Percentiles rank a stretch among this genome's conserved stretches.
These are phyloP conservation scores for Mucuna pruriens DNA, from an alignment of 306 rosid genomes.

Conservation along the genomic window DNA sequence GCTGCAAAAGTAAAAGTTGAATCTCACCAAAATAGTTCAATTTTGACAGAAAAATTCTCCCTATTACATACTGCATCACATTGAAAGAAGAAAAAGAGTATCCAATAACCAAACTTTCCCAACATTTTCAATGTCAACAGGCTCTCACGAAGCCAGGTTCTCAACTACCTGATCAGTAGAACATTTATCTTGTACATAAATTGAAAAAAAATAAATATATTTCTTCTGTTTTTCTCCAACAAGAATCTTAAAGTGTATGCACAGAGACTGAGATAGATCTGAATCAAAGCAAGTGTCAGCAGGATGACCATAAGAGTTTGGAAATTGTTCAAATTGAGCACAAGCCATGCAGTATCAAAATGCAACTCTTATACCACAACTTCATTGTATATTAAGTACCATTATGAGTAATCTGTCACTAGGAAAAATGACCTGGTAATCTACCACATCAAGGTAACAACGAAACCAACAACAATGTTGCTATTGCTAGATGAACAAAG, in stretches of 20 bases:
- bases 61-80: background rate
- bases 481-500: background rate
- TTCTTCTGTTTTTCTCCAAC: background rate
- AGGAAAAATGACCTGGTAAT: slow-evolving; percentile 8
- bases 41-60: background rate
- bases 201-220: background rate
- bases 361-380: background rate
- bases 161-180: slow-evolving; percentile 15
- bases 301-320: background rate
- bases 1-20: slow-evolving; percentile 44
- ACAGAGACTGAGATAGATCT: background rate
- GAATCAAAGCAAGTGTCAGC: background rate
- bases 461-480: background rate
- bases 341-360: background rate
- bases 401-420: background rate
- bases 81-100: slow-evolving; percentile 38
- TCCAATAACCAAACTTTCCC: slow-evolving; percentile 32
- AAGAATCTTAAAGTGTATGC: background rate
- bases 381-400: background rate
- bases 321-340: background rate
- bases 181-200: background rate
- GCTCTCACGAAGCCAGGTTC: background rate
- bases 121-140: slow-evolving; percentile 36
- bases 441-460: background rate
- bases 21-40: slow-evolving; percentile 8